Evolutionary conservation across 495 filamentous ascomycete species (phyloP).

Genomic region (Aspergillus conjunctus): DNA sequence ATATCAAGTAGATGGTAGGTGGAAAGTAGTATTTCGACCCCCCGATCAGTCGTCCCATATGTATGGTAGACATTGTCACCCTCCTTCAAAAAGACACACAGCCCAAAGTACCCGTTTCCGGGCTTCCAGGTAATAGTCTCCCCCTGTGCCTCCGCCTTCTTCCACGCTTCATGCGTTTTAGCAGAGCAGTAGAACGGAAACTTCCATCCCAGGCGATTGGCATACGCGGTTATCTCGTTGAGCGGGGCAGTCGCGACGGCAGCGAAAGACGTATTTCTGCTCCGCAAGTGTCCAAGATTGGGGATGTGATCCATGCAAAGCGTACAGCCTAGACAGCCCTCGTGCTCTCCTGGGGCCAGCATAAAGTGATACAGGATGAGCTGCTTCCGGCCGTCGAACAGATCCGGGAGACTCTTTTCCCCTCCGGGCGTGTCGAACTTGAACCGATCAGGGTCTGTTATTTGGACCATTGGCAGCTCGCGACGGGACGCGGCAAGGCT

Average conservation of each 20-base stretch:
- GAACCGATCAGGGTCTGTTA: conserved; percentile 36
- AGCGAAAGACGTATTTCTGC: neutral
- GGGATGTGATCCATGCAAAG: conserved; percentile 37
- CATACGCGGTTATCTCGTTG: conserved; percentile 39
- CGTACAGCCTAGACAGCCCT: conserved; percentile 42
- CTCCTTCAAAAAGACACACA: conserved; percentile 42
- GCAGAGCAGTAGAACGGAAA: conserved; percentile 47
- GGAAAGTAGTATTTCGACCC: conserved; percentile 35
- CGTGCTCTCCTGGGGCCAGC: conserved; percentile 35
- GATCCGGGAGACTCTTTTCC: conserved; percentile 35
- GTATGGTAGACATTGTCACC: conserved; percentile 42
- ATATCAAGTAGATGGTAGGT: conserved; percentile 34
- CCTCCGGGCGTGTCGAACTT: conserved; percentile 38
- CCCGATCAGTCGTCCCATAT: conserved; percentile 42
- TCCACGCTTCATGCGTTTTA: conserved; percentile 24
- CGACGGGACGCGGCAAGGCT: conserved; percentile 34
- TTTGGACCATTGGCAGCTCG: conserved; percentile 42
- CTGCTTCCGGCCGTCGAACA: conserved; percentile 45
- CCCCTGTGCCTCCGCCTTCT: conserved; percentile 26
- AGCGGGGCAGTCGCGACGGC: conserved; percentile 40
- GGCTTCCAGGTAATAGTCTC: conserved; percentile 28
- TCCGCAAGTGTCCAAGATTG: neutral
- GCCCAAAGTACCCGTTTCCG: conserved; percentile 38
- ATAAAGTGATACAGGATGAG: conserved; percentile 54
- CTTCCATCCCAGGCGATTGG: conserved; percentile 42